Percentiles rank a stretch among this genome's conserved stretches.
phyloP scores from a whole-genome alignment of 768 basidiomycete genomes.

The Thelephora aurantiotincta region DNA sequence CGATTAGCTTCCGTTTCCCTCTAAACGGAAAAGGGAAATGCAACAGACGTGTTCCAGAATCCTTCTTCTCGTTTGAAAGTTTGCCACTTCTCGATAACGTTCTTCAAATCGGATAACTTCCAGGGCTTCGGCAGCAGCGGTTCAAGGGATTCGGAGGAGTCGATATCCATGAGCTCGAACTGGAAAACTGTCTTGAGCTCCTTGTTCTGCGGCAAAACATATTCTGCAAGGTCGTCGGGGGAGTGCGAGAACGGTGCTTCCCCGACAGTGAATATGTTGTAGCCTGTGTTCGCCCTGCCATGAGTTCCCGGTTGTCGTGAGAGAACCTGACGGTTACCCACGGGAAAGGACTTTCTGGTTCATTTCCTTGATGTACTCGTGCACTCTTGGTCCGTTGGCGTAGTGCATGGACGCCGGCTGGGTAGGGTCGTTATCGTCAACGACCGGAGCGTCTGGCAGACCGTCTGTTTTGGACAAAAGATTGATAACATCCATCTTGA shows the following conservation, averaged over 20 bases:
- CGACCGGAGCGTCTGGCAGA: conserved; percentile 52
- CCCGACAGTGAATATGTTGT: conserved; percentile 51
- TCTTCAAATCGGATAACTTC: conserved; percentile 38
- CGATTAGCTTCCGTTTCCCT: neutral
- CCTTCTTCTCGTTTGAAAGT: conserved; percentile 38
- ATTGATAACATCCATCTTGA: conserved; percentile 60
- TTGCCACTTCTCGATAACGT: conserved; percentile 36
- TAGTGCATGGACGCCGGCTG: conserved; percentile 40
- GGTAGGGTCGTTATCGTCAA: conserved; percentile 31
- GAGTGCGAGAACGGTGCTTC: conserved; percentile 48
- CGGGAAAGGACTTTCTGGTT: conserved; percentile 41
- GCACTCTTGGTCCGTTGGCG: conserved; percentile 52
- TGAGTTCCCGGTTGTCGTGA: conserved; percentile 1
- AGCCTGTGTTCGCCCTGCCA: conserved; percentile 18
- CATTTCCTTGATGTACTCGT: conserved; percentile 61
- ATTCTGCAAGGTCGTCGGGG: conserved; percentile 33
- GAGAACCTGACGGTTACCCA: conserved; percentile 18
- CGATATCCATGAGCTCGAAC: conserved; percentile 49
- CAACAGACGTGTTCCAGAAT: conserved; percentile 51
- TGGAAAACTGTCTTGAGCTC: conserved; percentile 56
- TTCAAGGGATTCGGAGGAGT: conserved; percentile 25
- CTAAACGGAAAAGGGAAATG: conserved; percentile 1
- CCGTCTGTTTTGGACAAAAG: conserved; percentile 47
- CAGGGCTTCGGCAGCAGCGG: conserved; percentile 32
- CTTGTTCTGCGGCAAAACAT: conserved; percentile 41